A percentile compares a stretch with the other conserved stretches of the same genome.
Conservation (phyloP, 768 basidiomycete genomes). For the Serpula lacrymans region DNA sequence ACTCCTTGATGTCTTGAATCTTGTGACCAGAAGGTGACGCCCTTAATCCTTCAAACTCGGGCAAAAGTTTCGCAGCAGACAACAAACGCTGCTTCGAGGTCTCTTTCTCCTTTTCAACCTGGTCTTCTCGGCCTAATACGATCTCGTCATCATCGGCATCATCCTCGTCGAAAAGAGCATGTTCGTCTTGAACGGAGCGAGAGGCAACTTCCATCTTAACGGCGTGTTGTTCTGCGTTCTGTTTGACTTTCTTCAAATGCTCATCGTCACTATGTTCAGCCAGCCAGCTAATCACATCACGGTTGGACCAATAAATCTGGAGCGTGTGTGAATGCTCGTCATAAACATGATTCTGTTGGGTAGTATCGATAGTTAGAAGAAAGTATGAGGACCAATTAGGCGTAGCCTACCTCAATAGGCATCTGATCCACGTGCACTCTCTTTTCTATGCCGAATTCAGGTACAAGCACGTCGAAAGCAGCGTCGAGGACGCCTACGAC, state of each 20-base stretch:
- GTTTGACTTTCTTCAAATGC: conserved; percentile 91
- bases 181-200: conserved; percentile 82
- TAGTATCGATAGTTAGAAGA: conserved; percentile 17
- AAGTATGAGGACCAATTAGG: background rate
- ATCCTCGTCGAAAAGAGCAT: conserved; percentile 85
- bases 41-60: conserved; percentile 82
- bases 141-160: conserved; percentile 83
- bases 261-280: conserved; percentile 96
- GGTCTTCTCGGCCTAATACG: conserved; percentile 60
- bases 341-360: conserved; percentile 86
- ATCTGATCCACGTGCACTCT: conserved; percentile 98
- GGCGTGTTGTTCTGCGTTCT: conserved; percentile 88
- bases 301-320: conserved; percentile 93
- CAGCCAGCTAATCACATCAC: conserved; percentile 92
- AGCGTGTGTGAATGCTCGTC: conserved; percentile 93
- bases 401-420: conserved; percentile 82
- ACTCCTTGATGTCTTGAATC: conserved; percentile 91
- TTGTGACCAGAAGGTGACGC: conserved; percentile 75
- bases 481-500: conserved; percentile 96
- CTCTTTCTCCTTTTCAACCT: conserved; percentile 41
- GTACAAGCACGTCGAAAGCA: conserved; percentile 94
- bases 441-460: conserved; percentile 99
- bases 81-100: conserved; percentile 74
- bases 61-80: conserved; percentile 72
- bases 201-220: conserved; percentile 89